Evolutionary conservation across 208 protist species (phyloP).

Genomic region (Leishmania gerbilli): DNA sequence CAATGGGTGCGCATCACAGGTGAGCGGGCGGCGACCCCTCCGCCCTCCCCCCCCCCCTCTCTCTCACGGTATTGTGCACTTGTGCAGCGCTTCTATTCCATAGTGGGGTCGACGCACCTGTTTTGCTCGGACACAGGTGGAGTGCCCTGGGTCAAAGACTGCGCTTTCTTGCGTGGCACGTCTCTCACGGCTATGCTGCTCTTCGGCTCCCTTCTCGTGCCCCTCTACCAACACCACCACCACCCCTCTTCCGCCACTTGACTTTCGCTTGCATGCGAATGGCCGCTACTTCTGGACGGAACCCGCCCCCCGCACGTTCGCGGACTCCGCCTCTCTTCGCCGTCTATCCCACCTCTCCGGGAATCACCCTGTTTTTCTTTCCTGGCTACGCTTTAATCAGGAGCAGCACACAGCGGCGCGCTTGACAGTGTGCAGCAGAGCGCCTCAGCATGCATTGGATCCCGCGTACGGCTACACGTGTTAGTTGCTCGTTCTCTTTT

Average conservation of each 20-base stretch:
- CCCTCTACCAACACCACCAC: not conserved
- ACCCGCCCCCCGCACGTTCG: not conserved
- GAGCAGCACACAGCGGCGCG: not conserved
- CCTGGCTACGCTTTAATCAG: not conserved
- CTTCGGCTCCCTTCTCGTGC: not conserved
- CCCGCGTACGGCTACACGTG: not conserved
- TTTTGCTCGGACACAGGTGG: not conserved
- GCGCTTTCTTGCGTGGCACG: not conserved
- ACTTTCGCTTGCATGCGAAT: not conserved
- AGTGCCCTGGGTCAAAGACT: not conserved
- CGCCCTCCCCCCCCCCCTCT: not conserved
- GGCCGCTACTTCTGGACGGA: not conserved
- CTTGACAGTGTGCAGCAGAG: not conserved
- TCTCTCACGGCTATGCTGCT: not conserved
- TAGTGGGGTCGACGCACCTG: not conserved
- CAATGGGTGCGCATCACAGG: not conserved
- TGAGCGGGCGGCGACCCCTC: not conserved
- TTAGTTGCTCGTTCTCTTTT: conserved; percentile 3
- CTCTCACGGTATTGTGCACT: not conserved
- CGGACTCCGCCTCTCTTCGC: not conserved
- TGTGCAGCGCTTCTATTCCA: not conserved
- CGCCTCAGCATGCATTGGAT: not conserved
- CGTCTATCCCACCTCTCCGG: not conserved
- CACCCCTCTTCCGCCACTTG: not conserved
- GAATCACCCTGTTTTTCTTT: not conserved